Base-by-base conservation (phyloP, 192 early-diverging fungal species). In the Chytriomyces confervae region DNA sequence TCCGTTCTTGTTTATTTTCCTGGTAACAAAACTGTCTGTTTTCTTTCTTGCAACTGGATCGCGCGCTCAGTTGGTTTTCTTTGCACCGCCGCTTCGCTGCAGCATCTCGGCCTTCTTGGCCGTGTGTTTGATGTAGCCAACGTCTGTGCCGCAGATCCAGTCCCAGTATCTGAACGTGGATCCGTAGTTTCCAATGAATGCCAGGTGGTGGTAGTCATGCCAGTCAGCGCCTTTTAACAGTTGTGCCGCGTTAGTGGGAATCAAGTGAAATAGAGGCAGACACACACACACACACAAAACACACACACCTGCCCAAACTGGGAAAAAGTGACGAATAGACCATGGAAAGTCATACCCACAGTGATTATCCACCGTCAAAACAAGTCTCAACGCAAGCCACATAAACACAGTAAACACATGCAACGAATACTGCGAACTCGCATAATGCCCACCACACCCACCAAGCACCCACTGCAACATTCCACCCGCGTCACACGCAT, bases 301-400 rank as follows among this genome's bases (percentile, higher is more conserved):
- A 7, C 7, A 20, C 62, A 20, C 62, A 63, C 69, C 69, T 71
- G 94, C 93, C 95, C 95, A 96, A 82, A 95, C 92, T 20, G 94
- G 94, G 57, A 95, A 24, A 50, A 89, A 91, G 86, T 95, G 88
- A 77, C 91, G 92, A 75, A 95, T 86, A 36, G 93, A 94, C 95
- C 95, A 97, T 46, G 96, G 96, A 76, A 97, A 98, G 75, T 96
- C 94, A 80, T 96, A 98, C 4, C 96, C 96, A 36, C 93, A 94
- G 82, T 98, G 96, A 61, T 93, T 91, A 76, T 95, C 95, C 43
- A 97, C 88, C 20, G 93, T 89, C 83, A 94, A 93, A 77, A 93
- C 86, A 51, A 96, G 83, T 44, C 94, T 88, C n/a, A 96, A 78
- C 44, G 84, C 87, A 68, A 97, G 91, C 96, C 96, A 98, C 45